Conservation (phyloP, 495 filamentous ascomycete genomes). For the Neurospora discreta region DNA sequence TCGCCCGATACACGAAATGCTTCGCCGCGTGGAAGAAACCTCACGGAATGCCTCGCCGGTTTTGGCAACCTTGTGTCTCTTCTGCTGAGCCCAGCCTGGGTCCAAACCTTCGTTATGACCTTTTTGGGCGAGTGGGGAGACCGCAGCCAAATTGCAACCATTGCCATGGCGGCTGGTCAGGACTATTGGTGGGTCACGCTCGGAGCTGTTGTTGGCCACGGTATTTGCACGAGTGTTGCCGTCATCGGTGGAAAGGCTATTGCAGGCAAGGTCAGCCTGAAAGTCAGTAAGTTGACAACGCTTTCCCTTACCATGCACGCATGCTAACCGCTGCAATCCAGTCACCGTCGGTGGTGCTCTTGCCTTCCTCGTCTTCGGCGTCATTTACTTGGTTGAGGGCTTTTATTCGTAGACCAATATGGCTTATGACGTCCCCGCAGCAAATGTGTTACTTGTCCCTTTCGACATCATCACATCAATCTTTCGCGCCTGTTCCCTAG, state of each 20-base stretch:
- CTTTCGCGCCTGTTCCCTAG: not conserved
- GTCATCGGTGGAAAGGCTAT: constrained; percentile 88
- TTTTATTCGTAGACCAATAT: constrained; percentile 39
- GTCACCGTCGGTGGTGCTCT: constrained; percentile 91
- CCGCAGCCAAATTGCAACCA: constrained; percentile 93
- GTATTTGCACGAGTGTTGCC: constrained; percentile 81
- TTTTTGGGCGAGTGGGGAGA: constrained; percentile 98
- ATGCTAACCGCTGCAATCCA: constrained; percentile 31
- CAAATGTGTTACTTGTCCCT: not conserved
- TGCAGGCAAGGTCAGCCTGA: constrained; percentile 87
- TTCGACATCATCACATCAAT: not conserved
- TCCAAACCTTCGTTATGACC: constrained; percentile 98
- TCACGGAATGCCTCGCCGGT: constrained; percentile 38
- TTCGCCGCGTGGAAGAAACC: constrained; percentile 24
- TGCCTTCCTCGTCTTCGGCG: constrained; percentile 80
- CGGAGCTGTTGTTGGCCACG: constrained; percentile 79
- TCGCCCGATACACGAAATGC: constrained; percentile 41
- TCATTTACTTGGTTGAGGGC: constrained; percentile 83
- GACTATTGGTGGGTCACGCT: constrained; percentile 99
- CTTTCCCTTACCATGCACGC: not conserved
- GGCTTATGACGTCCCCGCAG: not conserved
- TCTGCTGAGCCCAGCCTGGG: constrained; percentile 89
- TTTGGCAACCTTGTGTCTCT: constrained; percentile 80
- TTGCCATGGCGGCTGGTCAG: constrained; percentile 96
- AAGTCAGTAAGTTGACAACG: constrained; percentile 67